phyloP scores from a whole-genome alignment of 2,329 filamentous ascomycete species.

The Diaporthe destruens region DNA sequence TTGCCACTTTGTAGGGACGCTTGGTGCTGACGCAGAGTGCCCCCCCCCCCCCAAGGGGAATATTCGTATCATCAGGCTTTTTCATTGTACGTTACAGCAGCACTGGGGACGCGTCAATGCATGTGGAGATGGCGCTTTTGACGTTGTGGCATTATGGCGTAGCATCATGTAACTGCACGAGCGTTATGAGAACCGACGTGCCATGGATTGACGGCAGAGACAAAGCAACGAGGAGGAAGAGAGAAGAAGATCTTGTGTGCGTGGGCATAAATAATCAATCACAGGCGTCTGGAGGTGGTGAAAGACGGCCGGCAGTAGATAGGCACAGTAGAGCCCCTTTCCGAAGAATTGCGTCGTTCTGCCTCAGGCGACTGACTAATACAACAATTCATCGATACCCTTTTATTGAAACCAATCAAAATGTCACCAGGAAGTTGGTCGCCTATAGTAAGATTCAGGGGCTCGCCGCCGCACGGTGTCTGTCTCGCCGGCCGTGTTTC shows the following conservation, averaged over 20 bases:
- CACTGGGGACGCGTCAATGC: neutral
- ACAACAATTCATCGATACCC: slow-evolving; percentile 1
- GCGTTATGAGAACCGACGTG: neutral
- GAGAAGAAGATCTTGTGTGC: neutral
- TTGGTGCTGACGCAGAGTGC: neutral
- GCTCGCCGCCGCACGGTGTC: neutral
- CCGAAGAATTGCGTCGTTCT: neutral
- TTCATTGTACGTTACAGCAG: neutral
- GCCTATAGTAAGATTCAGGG: slow-evolving; percentile 1
- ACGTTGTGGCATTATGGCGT: neutral
- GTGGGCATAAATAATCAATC: neutral
- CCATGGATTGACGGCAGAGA: neutral
- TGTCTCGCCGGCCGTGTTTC: neutral
- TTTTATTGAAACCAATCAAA: neutral
- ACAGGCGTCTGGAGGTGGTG: neutral
- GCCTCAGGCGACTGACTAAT: neutral
- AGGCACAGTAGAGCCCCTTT: neutral
- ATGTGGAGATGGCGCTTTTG: neutral
- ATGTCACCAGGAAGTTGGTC: neutral
- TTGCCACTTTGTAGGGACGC: neutral
- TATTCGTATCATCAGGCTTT: neutral
- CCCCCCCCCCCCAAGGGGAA: too few relatives aligned
- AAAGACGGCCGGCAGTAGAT: neutral
- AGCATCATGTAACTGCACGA: neutral
- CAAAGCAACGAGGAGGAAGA: neutral